These are phyloP conservation scores for Saraca asoca DNA, from an alignment of 331 rosid genomes.

Conservation along the genomic window DNA sequence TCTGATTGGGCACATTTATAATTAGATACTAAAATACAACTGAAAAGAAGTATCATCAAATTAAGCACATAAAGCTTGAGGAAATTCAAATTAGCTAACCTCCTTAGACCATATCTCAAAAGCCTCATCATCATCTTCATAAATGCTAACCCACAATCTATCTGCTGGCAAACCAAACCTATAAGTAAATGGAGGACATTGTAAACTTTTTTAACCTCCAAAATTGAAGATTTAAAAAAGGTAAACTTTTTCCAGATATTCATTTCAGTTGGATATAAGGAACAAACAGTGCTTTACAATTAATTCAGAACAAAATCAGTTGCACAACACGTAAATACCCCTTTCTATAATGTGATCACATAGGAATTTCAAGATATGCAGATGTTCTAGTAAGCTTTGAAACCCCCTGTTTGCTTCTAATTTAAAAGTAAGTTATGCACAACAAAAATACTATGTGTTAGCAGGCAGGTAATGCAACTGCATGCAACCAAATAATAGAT, in stretches of 20 bases:
- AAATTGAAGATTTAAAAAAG: background rate
- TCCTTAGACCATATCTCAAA: constrained; percentile 71
- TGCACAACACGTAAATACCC: background rate
- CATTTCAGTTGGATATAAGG: background rate
- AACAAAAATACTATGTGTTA: background rate
- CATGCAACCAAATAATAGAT: background rate
- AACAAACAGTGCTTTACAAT: background rate
- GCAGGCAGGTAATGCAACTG: background rate
- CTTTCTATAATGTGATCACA: background rate
- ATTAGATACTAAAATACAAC: background rate
- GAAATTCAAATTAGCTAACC: constrained; percentile 45
- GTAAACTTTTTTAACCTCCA: constrained; percentile 1
- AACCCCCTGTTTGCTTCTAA: background rate
- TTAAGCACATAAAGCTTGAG: constrained; percentile 23
- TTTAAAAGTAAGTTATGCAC: background rate
- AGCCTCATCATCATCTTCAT: constrained; percentile 79
- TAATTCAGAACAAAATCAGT: background rate
- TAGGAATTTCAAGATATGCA: background rate
- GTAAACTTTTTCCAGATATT: background rate
- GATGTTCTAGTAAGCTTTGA: background rate
- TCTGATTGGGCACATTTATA: background rate
- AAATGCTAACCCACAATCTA: constrained; percentile 81
- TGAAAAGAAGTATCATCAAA: background rate
- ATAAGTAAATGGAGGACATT: constrained; percentile 32
- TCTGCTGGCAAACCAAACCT: constrained; percentile 77